A percentile compares a stretch with the other conserved stretches of the same genome.
phyloP scores from a whole-genome alignment of 129 eudicot genomes.

The Solidago caesia region DNA sequence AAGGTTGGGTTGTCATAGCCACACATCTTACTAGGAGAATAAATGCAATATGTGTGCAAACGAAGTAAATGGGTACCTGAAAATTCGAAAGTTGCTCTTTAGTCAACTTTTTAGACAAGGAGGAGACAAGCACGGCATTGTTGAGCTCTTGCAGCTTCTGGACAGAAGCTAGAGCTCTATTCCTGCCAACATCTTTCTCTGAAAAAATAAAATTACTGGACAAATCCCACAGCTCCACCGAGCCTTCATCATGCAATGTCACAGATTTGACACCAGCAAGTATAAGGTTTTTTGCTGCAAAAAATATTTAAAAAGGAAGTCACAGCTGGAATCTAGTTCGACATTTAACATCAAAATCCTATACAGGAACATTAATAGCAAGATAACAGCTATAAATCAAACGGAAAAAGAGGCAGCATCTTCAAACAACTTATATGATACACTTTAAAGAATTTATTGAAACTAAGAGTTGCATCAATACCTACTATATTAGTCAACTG shows the following conservation, averaged over 20 bases:
- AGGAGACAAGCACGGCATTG: conserved; percentile 78
- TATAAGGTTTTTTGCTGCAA: conserved; percentile 78
- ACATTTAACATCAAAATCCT: neutral
- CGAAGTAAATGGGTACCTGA: conserved; percentile 52
- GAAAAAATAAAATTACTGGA: conserved; percentile 82
- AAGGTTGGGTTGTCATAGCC: neutral
- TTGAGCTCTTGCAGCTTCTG: conserved; percentile 96
- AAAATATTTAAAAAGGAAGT: neutral
- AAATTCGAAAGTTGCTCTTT: conserved; percentile 78
- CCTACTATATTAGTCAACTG: neutral
- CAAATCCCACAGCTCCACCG: conserved; percentile 90
- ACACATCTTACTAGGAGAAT: neutral
- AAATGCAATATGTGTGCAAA: neutral
- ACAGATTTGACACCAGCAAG: conserved; percentile 96
- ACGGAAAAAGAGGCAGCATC: neutral
- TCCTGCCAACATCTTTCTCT: conserved; percentile 85
- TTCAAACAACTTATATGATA: neutral
- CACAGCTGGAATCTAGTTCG: neutral
- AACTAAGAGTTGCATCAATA: neutral
- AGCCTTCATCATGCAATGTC: conserved; percentile 91
- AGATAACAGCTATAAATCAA: neutral
- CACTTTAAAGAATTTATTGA: neutral
- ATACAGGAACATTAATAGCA: neutral
- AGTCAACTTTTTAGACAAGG: conserved; percentile 65
- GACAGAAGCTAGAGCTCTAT: conserved; percentile 82